Base-by-base conservation (phyloP, 208 protist species). In the Leishmania guyanensis region DNA sequence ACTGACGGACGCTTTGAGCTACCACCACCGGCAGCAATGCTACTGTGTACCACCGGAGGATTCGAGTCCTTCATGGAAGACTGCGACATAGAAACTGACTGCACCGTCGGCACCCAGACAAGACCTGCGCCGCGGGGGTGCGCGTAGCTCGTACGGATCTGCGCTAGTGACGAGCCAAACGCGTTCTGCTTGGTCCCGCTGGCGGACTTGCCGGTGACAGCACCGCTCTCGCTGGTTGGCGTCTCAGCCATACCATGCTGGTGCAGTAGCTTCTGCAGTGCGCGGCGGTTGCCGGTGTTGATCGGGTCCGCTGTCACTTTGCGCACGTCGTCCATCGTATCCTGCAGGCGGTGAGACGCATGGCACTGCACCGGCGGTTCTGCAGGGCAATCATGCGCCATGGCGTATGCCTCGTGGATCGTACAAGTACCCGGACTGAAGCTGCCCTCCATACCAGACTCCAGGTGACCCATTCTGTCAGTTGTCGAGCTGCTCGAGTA, bases 111-210 rank as follows among this genome's bases (percentile, higher is more conserved):
- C 68, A 83, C 80, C 94, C 94, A 97, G n/a, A 97, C 92, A 56
- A 97, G 85, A 62, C 94, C 94, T 17, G 92, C 86, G 51, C 94
- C 94, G 26, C 90, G 86, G 29, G 94, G 94, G 71, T 93, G 90
- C 9, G 84, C 62, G 43, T 87, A 80, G 72, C 68, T 89, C 17
- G 86, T 88, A 73, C 87, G 86, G 29, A 88, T 88, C 69, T 86
- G 68, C 29, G 89, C 91, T 8, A 95, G 79, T 1, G 81, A 87
- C 43, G 86, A 85, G 73, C 86, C 87, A 39, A 92, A 89, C 51
- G 82, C 84, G 51, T 81, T 88, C 54, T 56, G 74, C 20, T 53
- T 68, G 17, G 29, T 79, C 53, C 70, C 43, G 33, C 64, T 83
- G 75, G 43, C 53, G 17, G 36, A 36, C 54, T 78, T 84, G 54